Base-by-base conservation (phyloP, 106 monocot species). In the Chionographis japonica region DNA sequence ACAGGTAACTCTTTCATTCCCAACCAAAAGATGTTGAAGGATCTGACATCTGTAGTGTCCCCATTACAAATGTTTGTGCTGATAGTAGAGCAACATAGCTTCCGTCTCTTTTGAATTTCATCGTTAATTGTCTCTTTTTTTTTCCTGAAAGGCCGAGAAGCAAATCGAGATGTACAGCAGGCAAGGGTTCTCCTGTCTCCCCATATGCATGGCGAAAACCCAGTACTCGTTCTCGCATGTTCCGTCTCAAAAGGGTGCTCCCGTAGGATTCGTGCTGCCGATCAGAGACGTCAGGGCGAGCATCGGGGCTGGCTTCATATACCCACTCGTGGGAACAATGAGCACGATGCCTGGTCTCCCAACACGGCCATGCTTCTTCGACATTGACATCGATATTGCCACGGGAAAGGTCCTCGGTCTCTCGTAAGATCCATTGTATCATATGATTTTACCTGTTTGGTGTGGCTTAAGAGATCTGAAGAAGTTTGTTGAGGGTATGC, bases 331-430 rank as follows among this genome's bases (percentile, higher is more conserved):
- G 0, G 89, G 85, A 57, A 69, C 90, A 2, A 98, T 98, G 93
- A 93, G 90, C 61, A 98, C 98, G 0, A 98, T 98, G 98, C 98
- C 97, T 6, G 98, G 98, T 16, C 98, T 98, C 43, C 93, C 98
- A 12, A 98, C 98, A 1, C 79, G 98, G 10, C 98, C 98, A 20
- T 98, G 98, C 75, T 98, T 98, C 83, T 98, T 90, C 37, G 93
- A 98, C 19, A 98, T 98, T 6, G 98, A 93, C 59, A 68, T 98
- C 39, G 93, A 98, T 65, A 19, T 85, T 8, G 62, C 72, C n/a
- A 93, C 87, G 2, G 98, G 98, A 6, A 90, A 90, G 52, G 87
- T 93, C n/a, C 56, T 78, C 9, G 98, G 98, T 8, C 93, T 98
- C 56, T 98, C 98, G 17, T 98, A 64, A 83, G 13, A 49, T 27